Evolutionary conservation across 306 rosid genomes (phyloP).

Genomic region (Sphenostylis stenocarpa): DNA sequence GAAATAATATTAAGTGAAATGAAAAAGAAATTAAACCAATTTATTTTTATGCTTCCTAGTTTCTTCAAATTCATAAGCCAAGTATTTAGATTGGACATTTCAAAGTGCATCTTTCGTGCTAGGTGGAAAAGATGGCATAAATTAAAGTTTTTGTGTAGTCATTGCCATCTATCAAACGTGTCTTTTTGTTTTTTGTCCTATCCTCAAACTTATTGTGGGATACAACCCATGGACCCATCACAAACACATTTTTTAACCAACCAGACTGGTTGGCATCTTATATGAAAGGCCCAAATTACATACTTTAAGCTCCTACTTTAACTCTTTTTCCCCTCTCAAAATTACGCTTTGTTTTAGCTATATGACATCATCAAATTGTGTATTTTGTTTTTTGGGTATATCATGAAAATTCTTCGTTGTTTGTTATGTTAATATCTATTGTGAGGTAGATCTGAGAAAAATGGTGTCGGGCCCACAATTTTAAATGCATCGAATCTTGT

Average conservation of each 20-base stretch:
- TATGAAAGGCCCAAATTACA: constrained; percentile 7
- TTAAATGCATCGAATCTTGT: background rate
- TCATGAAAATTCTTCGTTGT: background rate
- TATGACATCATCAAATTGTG: background rate
- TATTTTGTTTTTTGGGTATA: background rate
- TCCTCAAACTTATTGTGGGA: background rate
- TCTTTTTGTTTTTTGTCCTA: background rate
- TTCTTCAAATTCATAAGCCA: background rate
- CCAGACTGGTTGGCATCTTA: background rate
- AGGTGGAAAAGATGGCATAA: constrained; percentile 6
- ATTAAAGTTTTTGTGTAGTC: background rate
- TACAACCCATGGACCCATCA: constrained; percentile 19
- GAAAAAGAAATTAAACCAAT: background rate
- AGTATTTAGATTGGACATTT: background rate
- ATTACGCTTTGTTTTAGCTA: background rate
- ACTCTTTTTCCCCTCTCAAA: background rate
- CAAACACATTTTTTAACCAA: background rate
- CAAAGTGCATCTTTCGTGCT: background rate
- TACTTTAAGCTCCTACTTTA: background rate
- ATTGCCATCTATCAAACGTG: constrained; percentile 15
- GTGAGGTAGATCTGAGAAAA: background rate
- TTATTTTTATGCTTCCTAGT: background rate
- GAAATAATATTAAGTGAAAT: background rate
- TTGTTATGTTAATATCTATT: background rate
- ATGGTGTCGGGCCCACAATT: background rate